Conservation (phyloP, 768 basidiomycete species). For the Mycena metata region DNA sequence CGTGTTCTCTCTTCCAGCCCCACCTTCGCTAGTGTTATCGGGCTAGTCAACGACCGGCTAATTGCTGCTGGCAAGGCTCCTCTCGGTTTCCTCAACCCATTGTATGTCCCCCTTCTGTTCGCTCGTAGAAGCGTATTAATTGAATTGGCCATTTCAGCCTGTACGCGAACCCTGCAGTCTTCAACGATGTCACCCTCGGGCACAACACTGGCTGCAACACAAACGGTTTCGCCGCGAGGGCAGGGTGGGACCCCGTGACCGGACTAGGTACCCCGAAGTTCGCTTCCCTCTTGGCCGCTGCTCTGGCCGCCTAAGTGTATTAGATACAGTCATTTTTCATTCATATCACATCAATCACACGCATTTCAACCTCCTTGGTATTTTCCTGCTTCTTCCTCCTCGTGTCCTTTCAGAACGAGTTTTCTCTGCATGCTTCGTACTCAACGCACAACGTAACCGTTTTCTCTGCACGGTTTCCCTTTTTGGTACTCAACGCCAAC, state of each 20-base stretch:
- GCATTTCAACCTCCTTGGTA: not conserved
- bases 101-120: conserved; percentile 20
- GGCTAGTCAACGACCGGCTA: conserved; percentile 63
- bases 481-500: not conserved
- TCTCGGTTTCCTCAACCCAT: conserved; percentile 54
- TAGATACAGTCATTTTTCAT: not conserved
- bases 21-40: conserved; percentile 60
- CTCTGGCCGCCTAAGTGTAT: conserved; percentile 20
- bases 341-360: conserved; percentile 12
- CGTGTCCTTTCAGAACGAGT: too few species aligned
- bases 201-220: conserved; percentile 45
- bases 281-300: conserved; percentile 28
- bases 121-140: not conserved
- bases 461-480: too few species aligned
- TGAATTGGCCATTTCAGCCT: conserved; percentile 36
- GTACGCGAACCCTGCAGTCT: conserved; percentile 47
- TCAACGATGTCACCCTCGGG: conserved; percentile 58
- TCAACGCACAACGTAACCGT: too few species aligned
- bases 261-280: conserved; percentile 46
- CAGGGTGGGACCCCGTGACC: conserved; percentile 43
- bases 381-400: too few species aligned
- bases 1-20: conserved; percentile 40
- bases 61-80: conserved; percentile 49
- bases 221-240: conserved; percentile 40
- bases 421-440: too few species aligned